Conservation (phyloP, 192 early-diverging fungal species). For the Radiomyces spectabilis region DNA sequence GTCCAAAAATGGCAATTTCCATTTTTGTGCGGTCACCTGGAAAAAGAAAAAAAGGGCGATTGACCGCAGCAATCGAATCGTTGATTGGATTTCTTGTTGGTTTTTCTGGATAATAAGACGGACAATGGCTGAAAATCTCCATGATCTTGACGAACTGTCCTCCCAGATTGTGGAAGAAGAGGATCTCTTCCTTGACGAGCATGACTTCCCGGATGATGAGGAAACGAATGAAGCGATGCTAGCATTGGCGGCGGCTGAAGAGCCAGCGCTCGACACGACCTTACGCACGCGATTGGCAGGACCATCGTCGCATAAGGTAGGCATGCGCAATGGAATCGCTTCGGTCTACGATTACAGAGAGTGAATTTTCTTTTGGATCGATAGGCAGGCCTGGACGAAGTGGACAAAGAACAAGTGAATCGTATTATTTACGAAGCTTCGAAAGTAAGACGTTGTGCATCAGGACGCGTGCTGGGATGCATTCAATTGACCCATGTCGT, state of each 20-base stretch:
- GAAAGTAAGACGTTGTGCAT: slow-evolving; percentile 32
- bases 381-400: slow-evolving; percentile 34
- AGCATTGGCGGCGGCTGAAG: neutral
- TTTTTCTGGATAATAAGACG: no score
- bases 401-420: slow-evolving; percentile 43
- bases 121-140: slow-evolving; percentile 1
- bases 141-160: neutral
- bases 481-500: neutral
- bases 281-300: slow-evolving; percentile 18
- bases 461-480: neutral
- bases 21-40: no score
- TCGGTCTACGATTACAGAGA: no score
- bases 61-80: no score
- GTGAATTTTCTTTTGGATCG: no score
- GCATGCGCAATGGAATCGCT: no score
- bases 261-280: neutral
- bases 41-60: no score
- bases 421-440: slow-evolving; percentile 52
- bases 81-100: no score
- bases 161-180: slow-evolving; percentile 13
- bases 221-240: neutral
- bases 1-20: no score
- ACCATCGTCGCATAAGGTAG: slow-evolving; percentile 20
- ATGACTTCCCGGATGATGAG: slow-evolving; percentile 1
- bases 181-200: slow-evolving; percentile 9